phyloP scores from a whole-genome alignment of 257 asterid genomes.

The Thymus quinquecostatus region DNA sequence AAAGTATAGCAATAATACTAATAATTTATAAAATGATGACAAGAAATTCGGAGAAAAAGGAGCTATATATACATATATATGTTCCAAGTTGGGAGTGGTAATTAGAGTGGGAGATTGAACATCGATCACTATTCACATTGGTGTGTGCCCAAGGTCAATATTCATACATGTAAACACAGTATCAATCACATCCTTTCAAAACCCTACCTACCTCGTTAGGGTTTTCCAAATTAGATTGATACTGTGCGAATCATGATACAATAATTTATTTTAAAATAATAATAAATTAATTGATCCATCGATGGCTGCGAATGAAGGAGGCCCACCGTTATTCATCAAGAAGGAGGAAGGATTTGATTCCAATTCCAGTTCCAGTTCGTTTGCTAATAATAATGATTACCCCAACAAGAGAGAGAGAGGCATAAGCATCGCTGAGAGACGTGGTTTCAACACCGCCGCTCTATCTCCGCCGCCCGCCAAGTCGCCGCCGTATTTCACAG shows the following conservation, averaged over 20 bases:
- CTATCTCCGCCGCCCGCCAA: neutral
- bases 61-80: slow-evolving; percentile 20
- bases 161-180: slow-evolving; percentile 43
- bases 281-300: slow-evolving; percentile 11
- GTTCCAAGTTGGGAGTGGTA: neutral
- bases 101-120: neutral
- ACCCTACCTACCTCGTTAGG: slow-evolving; percentile 48
- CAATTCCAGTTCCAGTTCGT: neutral
- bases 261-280: neutral
- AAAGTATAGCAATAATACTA: too few species aligned
- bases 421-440: slow-evolving; percentile 62
- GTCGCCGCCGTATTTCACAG: slow-evolving; percentile 48
- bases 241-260: slow-evolving; percentile 39
- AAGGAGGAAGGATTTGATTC: slow-evolving; percentile 30
- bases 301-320: slow-evolving; percentile 32
- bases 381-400: neutral
- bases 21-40: slow-evolving; percentile 13
- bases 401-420: neutral
- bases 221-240: slow-evolving; percentile 50
- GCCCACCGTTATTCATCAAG: slow-evolving; percentile 17
- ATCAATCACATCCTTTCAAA: slow-evolving; percentile 50
- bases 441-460: slow-evolving; percentile 44
- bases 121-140: neutral
- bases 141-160: neutral
- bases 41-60: slow-evolving; percentile 7